These are phyloP conservation scores for Talaromyces sp. DNA, from an alignment of 2,329 filamentous ascomycete genomes.

Conservation along the genomic window DNA sequence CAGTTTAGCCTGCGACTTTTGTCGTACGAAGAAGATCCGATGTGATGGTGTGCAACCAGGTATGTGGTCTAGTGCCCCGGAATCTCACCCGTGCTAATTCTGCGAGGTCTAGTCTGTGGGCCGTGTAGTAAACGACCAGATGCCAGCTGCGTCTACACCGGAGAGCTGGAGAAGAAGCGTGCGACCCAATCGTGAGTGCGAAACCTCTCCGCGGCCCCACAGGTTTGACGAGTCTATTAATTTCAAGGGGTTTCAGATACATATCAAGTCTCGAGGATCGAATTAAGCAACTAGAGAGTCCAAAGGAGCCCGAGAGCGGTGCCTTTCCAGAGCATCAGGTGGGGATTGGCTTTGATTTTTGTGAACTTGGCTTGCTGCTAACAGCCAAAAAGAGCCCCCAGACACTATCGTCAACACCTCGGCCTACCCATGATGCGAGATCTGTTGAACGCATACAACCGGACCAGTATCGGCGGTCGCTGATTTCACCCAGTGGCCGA, in stretches of 20 bases:
- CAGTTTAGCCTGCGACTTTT: conserved; percentile 48
- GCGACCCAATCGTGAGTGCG: conserved; percentile 25
- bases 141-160: conserved; percentile 30
- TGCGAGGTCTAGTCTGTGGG: conserved; percentile 29
- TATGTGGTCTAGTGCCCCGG: conserved; percentile 14
- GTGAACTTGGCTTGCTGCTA: background rate
- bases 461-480: background rate
- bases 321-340: background rate
- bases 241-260: conserved; percentile 21
- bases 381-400: background rate
- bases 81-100: conserved; percentile 17
- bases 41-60: conserved; percentile 44
- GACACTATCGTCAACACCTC: background rate
- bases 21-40: conserved; percentile 47
- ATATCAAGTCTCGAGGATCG: conserved; percentile 31
- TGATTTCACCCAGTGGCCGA: background rate
- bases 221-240: background rate
- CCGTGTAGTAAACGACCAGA: conserved; percentile 30
- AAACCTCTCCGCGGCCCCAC: too few relatives aligned
- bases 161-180: conserved; percentile 32
- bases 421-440: background rate
- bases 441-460: background rate
- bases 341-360: background rate
- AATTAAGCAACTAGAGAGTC: conserved; percentile 29
- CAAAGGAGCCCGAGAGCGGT: background rate